A percentile compares a stretch with the other conserved stretches of the same genome.
Evolutionary conservation across 495 filamentous ascomycete genomes (phyloP).

Genomic region (Parathielavia appendiculata): DNA sequence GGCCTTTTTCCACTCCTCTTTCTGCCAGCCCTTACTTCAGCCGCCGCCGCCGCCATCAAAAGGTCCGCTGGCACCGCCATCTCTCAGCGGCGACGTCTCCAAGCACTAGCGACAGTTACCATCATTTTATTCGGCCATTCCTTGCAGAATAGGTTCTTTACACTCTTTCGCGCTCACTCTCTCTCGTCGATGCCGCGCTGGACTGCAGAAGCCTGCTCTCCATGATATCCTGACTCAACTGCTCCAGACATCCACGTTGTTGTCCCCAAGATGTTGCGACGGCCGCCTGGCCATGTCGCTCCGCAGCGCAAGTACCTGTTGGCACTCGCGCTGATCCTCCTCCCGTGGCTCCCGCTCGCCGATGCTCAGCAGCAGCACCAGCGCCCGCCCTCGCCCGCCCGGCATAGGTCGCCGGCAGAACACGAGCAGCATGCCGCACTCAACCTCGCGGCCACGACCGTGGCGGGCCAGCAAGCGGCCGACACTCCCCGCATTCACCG

Average conservation of each 20-base stretch:
- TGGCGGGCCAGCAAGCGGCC: constrained; percentile 26
- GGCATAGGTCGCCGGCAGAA: constrained; percentile 30
- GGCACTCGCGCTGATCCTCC: constrained; percentile 47
- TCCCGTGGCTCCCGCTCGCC: constrained; percentile 49
- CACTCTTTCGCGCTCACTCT: not conserved
- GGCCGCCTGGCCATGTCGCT: constrained; percentile 51
- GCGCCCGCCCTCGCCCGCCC: constrained; percentile 24
- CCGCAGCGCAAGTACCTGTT: constrained; percentile 43
- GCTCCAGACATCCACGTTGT: constrained; percentile 36
- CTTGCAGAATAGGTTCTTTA: not conserved
- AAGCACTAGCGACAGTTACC: not conserved
- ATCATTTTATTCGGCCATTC: not conserved
- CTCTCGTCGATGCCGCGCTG: constrained; percentile 8
- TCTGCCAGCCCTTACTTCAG: not conserved
- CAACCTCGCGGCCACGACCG: constrained; percentile 21
- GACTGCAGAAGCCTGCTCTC: constrained; percentile 15
- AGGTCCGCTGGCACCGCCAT: not conserved
- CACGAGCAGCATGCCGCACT: constrained; percentile 28
- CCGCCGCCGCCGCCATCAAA: not conserved
- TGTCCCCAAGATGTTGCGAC: constrained; percentile 50
- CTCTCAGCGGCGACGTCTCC: not conserved
- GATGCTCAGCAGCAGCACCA: constrained; percentile 59
- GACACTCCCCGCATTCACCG: constrained; percentile 25
- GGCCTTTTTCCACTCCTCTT: constrained; percentile 15
- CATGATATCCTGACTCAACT: constrained; percentile 24